Conservation (phyloP, 2,329 filamentous ascomycete species). For the Fonsecaea pedrosoi region DNA sequence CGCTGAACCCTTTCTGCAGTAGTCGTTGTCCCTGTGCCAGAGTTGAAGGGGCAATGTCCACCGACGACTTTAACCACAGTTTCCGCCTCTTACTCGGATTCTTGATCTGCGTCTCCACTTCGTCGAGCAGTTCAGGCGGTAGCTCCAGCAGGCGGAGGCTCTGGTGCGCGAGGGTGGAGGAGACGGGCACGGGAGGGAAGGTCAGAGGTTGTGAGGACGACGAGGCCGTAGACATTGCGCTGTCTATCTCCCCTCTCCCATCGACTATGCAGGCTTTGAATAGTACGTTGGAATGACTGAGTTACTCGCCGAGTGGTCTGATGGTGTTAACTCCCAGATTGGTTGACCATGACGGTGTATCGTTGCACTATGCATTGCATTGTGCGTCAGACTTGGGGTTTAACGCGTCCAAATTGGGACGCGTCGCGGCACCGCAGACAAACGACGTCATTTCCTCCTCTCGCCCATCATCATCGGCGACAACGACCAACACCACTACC, state of each 20-base stretch:
- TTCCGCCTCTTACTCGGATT: constrained; percentile 47
- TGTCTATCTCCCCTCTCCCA: background rate
- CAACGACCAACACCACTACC: background rate
- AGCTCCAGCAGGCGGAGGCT: constrained; percentile 67
- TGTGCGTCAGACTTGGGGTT: background rate
- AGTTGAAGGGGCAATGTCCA: constrained; percentile 5
- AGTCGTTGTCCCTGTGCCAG: background rate
- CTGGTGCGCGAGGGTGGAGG: constrained; percentile 54
- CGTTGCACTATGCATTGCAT: background rate
- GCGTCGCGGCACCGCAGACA: background rate
- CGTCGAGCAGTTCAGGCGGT: constrained; percentile 61
- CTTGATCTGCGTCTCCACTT: constrained; percentile 57
- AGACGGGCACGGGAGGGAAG: constrained; percentile 48
- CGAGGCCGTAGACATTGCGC: constrained; percentile 9
- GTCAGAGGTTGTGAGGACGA: constrained; percentile 42
- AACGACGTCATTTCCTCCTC: background rate
- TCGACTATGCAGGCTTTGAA: no score
- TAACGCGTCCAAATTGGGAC: constrained; percentile 16
- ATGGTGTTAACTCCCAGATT: no score
- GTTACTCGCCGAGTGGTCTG: no score
- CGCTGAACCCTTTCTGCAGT: background rate
- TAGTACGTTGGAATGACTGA: no score
- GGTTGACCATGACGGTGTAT: no score
- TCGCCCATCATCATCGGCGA: background rate
- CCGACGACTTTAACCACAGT: constrained; percentile 53